Evolutionary conservation across 164 flowering plant genomes (phyloP).

Genomic region (Euptelea pleiosperma): DNA sequence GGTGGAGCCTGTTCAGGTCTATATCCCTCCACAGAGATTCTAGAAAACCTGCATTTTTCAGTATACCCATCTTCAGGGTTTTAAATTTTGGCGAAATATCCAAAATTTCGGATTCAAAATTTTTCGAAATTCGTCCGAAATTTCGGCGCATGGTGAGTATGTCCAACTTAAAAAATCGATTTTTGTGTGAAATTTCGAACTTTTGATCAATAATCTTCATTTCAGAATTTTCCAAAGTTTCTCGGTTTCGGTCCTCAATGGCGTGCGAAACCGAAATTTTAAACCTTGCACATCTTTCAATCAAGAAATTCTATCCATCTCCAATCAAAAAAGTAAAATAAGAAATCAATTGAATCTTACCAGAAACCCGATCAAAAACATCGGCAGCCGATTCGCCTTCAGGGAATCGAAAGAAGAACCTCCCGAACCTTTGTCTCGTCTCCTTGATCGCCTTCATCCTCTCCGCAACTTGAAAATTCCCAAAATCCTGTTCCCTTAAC

Average conservation of each 20-base stretch:
- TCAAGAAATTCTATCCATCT: background rate
- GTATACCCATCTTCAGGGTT: too few relatives aligned
- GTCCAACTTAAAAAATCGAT: too few relatives aligned
- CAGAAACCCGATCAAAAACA: slow-evolving; percentile 87
- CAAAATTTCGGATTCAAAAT: too few relatives aligned
- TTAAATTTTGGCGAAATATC: too few relatives aligned
- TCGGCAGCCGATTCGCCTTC: slow-evolving; percentile 99
- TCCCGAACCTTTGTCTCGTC: slow-evolving; percentile 72
- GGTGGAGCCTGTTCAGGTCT: slow-evolving; percentile 71
- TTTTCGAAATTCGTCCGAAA: too few relatives aligned
- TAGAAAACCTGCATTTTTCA: slow-evolving; percentile 64
- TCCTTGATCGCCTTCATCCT: slow-evolving; percentile 70
- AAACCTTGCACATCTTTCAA: too few relatives aligned
- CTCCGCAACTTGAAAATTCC: slow-evolving; percentile 88
- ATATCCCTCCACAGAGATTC: slow-evolving; percentile 97
- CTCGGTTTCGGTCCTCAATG: too few relatives aligned
- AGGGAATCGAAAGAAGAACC: slow-evolving; percentile 91
- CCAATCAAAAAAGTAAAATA: background rate
- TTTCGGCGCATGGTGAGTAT: too few relatives aligned
- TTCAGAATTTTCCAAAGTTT: too few relatives aligned
- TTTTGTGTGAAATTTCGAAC: too few relatives aligned
- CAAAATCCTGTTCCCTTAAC: slow-evolving; percentile 92
- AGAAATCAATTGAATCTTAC: slow-evolving; percentile 33
- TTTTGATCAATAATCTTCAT: too few relatives aligned
- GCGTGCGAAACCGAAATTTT: too few relatives aligned